Evolutionary conservation across 2,329 filamentous ascomycete genomes (phyloP).

Genomic region (Orbilia quercus): DNA sequence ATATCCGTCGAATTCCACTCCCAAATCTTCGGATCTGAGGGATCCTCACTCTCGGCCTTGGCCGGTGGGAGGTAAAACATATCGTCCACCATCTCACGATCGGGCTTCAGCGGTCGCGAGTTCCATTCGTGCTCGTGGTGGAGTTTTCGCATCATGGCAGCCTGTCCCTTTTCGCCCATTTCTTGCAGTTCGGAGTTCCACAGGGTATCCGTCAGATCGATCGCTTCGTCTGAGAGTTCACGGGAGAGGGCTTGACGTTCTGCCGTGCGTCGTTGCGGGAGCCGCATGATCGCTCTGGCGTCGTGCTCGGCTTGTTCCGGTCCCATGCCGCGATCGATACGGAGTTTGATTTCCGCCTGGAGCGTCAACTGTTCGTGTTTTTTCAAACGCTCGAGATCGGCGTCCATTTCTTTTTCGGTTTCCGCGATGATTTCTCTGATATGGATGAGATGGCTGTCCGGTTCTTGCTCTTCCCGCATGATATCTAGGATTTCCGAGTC

Average conservation of each 20-base stretch:
- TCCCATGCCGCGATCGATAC: conserved; percentile 29
- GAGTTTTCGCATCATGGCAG: conserved; percentile 46
- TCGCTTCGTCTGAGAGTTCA: conserved; percentile 50
- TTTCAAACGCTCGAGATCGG: conserved; percentile 38
- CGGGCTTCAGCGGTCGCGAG: conserved; percentile 31
- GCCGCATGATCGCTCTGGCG: conserved; percentile 49
- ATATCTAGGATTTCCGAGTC: conserved; percentile 49
- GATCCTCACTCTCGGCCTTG: conserved; percentile 68
- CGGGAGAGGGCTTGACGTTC: conserved; percentile 38
- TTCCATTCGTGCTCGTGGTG: conserved; percentile 26
- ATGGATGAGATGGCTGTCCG: conserved; percentile 28
- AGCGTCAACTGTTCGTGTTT: conserved; percentile 38
- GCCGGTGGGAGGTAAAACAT: conserved; percentile 60
- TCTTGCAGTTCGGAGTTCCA: conserved; percentile 44
- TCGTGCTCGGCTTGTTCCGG: conserved; percentile 50
- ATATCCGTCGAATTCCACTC: conserved; percentile 85
- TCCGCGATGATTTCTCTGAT: conserved; percentile 50
- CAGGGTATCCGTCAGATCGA: conserved; percentile 35
- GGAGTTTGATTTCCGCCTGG: conserved; percentile 49
- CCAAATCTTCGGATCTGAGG: conserved; percentile 62
- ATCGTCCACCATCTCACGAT: conserved; percentile 65
- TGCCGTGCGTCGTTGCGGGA: conserved; percentile 41
- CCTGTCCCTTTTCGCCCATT: conserved; percentile 48
- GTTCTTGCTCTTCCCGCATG: conserved; percentile 39
- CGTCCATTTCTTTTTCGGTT: conserved; percentile 32